Conservation (phyloP, 208 protist species). For the Crithidia sp. region DNA sequence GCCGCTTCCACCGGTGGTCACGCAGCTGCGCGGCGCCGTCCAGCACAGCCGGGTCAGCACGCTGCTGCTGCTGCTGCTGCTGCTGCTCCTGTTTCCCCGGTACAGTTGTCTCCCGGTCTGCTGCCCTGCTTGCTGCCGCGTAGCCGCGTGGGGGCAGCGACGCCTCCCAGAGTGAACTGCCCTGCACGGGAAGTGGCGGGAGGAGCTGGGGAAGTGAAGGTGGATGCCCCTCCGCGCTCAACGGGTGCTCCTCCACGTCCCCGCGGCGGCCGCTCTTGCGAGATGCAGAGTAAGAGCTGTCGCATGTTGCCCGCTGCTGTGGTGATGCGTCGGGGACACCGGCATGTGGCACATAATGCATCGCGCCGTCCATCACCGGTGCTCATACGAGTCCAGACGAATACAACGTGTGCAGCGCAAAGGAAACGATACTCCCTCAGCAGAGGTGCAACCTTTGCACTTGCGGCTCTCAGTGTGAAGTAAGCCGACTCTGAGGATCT, state of each 20-base stretch:
- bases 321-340: too few species aligned
- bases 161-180: conserved; percentile 1
- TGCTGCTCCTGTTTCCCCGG: background rate
- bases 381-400: too few species aligned
- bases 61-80: background rate
- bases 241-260: background rate
- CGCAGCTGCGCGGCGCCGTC: background rate
- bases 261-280: conserved; percentile 15
- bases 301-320: too few species aligned
- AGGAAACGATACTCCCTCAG: too few species aligned
- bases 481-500: too few species aligned
- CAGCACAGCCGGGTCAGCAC: too few species aligned
- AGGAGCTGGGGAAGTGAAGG: background rate
- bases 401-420: too few species aligned
- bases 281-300: background rate
- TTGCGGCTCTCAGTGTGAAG: too few species aligned
- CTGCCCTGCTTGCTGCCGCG: conserved; percentile 10
- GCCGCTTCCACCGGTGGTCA: conserved; percentile 20
- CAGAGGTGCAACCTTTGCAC: too few species aligned
- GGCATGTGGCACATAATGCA: too few species aligned
- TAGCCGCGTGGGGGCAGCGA: conserved; percentile 25
- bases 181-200: background rate
- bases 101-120: background rate
- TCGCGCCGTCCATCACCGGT: too few species aligned
- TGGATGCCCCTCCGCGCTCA: background rate